phyloP scores from a whole-genome alignment of 2,329 filamentous ascomycete genomes.

The Calonectria fujianensis region DNA sequence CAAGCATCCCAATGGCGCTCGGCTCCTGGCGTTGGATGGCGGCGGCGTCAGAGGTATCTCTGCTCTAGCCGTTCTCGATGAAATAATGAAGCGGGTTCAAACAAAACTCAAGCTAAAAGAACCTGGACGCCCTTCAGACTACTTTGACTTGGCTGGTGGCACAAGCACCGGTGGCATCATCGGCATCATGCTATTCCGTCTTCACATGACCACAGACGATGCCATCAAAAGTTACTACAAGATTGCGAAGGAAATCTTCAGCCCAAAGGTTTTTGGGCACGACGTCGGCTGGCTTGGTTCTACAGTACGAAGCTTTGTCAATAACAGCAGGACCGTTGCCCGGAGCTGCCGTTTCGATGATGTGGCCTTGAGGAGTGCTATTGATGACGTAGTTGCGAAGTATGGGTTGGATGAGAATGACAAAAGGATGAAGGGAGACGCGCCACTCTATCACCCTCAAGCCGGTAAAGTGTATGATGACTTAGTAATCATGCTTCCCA shows the following conservation, averaged over 20 bases:
- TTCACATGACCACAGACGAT: constrained; percentile 46
- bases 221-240: constrained; percentile 46
- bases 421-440: constrained; percentile 43
- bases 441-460: constrained; percentile 38
- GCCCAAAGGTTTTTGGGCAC: constrained; percentile 42
- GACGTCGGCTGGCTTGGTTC: constrained; percentile 41
- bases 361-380: constrained; percentile 35
- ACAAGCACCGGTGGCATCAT: constrained; percentile 47
- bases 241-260: constrained; percentile 44
- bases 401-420: constrained; percentile 46
- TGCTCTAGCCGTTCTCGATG: constrained; percentile 23
- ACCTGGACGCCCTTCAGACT: constrained; percentile 31
- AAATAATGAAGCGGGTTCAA: constrained; percentile 32
- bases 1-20: constrained; percentile 37
- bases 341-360: constrained; percentile 46
- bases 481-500: accelerated
- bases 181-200: constrained; percentile 46
- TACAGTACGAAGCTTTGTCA: constrained; percentile 22
- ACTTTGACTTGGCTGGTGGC: constrained; percentile 46
- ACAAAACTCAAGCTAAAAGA: neutral
- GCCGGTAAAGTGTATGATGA: constrained; percentile 39
- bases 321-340: constrained; percentile 43
- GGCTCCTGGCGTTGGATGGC: constrained; percentile 37
- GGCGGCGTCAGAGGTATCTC: constrained; percentile 38
- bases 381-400: constrained; percentile 41